phyloP scores from a whole-genome alignment of 2,329 filamentous ascomycete genomes.

The Davidsoniella neocaledoniae region DNA sequence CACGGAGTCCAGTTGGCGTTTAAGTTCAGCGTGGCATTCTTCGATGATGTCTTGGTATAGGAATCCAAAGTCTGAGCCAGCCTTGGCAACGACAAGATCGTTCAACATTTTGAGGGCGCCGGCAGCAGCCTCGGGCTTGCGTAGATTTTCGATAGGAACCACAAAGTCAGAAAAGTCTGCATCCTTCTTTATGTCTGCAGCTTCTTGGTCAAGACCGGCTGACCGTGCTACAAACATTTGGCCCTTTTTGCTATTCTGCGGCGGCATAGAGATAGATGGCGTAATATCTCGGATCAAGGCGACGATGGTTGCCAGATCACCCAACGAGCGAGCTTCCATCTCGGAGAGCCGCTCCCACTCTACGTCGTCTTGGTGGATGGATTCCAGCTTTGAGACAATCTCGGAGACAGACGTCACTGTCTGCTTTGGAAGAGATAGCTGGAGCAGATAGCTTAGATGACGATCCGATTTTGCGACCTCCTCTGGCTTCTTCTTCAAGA shows the following conservation, averaged over 20 bases:
- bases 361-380: conserved; percentile 21
- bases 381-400: conserved; percentile 25
- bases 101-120: conserved; percentile 22
- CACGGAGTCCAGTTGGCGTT: conserved; percentile 17
- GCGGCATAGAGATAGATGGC: conserved; percentile 20
- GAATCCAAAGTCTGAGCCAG: conserved; percentile 24
- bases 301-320: conserved; percentile 22
- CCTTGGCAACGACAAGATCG: conserved; percentile 21
- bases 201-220: conserved; percentile 21
- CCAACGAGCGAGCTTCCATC: conserved; percentile 21
- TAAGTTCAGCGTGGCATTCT: conserved; percentile 21
- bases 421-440: conserved; percentile 25
- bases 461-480: conserved; percentile 22
- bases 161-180: conserved; percentile 25
- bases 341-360: conserved; percentile 21
- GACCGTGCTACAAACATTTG: conserved; percentile 21
- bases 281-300: conserved; percentile 25
- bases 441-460: conserved; percentile 25
- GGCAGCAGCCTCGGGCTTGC: conserved; percentile 23
- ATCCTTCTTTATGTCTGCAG: conserved; percentile 22
- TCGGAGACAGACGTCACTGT: conserved; percentile 26
- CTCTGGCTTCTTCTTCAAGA: conserved; percentile 26
- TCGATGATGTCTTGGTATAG: conserved; percentile 28
- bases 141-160: conserved; percentile 25
- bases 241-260: conserved; percentile 23